These are phyloP conservation scores for Boletus chippewaensis DNA, from an alignment of 1,284 basidiomycete genomes.

Conservation along the genomic window DNA sequence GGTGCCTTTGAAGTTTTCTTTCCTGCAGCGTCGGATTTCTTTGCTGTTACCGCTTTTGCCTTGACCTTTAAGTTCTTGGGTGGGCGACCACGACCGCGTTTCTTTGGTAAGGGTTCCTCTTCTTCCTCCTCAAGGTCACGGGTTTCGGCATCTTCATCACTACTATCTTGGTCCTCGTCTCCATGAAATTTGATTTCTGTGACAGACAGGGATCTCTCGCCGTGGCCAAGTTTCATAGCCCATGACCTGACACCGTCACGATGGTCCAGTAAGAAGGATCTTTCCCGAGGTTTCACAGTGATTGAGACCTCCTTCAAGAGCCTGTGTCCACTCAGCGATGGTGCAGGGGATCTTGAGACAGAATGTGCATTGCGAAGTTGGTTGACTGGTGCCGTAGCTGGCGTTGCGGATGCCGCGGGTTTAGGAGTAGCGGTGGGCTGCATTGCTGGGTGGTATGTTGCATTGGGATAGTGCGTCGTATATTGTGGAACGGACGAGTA, in stretches of 20 bases:
- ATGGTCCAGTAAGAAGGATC: slow-evolving; percentile 51
- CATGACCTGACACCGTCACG: slow-evolving; percentile 62
- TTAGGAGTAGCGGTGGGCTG: slow-evolving; percentile 20
- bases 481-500: slow-evolving; percentile 18
- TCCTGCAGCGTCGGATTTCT: slow-evolving; percentile 23
- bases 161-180: slow-evolving; percentile 43
- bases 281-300: slow-evolving; percentile 50
- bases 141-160: slow-evolving; percentile 42
- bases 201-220: slow-evolving; percentile 48
- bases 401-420: slow-evolving; percentile 16
- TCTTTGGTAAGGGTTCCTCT: slow-evolving; percentile 36
- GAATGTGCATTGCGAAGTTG: slow-evolving; percentile 23
- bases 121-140: slow-evolving; percentile 33
- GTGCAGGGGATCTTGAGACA: slow-evolving; percentile 43
- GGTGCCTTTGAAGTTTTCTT: slow-evolving; percentile 33
- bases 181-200: slow-evolving; percentile 47
- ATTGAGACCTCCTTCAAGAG: slow-evolving; percentile 47
- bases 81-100: slow-evolving; percentile 31
- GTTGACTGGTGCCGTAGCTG: slow-evolving; percentile 11
- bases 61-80: slow-evolving; percentile 32
- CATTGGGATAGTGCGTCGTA: slow-evolving; percentile 43
- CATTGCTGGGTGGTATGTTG: slow-evolving; percentile 37
- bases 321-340: slow-evolving; percentile 37
- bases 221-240: slow-evolving; percentile 51
- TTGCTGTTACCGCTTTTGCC: slow-evolving; percentile 25